These are phyloP conservation scores for Candida sanyiensis DNA, from an alignment of 805 yeast genomes.

Conservation along the genomic window DNA sequence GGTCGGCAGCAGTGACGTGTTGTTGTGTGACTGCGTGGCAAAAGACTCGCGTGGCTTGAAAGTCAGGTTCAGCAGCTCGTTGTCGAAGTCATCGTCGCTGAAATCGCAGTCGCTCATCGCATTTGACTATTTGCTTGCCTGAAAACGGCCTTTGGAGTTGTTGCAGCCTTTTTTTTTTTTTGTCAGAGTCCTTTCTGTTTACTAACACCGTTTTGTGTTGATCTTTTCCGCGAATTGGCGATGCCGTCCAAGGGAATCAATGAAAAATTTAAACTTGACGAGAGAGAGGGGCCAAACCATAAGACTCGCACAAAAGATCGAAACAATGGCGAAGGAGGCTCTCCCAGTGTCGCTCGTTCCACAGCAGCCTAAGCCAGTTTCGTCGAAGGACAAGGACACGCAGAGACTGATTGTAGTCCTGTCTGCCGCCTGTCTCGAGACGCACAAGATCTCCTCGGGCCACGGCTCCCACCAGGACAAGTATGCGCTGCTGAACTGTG, in stretches of 20 bases:
- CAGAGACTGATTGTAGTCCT: constrained; percentile 90
- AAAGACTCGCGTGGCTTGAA: constrained; percentile 26
- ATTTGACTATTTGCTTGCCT: too few species aligned
- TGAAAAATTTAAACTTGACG: too few species aligned
- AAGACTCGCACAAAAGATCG: too few species aligned
- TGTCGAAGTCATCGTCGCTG: constrained; percentile 39
- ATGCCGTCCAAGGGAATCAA: background rate
- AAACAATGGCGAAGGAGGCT: constrained; percentile 18
- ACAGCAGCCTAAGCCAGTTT: constrained; percentile 73
- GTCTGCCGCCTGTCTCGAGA: constrained; percentile 92
- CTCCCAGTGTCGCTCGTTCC: constrained; percentile 79
- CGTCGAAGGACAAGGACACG: constrained; percentile 79
- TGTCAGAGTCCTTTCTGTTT: too few species aligned
- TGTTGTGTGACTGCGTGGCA: background rate
- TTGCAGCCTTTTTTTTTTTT: too few species aligned
- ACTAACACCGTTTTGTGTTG: background rate
- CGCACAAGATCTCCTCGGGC: constrained; percentile 79
- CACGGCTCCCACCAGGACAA: constrained; percentile 78
- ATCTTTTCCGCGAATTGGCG: background rate
- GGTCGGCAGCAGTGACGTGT: background rate
- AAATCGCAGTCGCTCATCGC: constrained; percentile 23
- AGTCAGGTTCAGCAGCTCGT: constrained; percentile 44
- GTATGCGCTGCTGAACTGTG: constrained; percentile 91
- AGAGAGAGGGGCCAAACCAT: too few species aligned
- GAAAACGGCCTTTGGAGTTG: too few species aligned